phyloP scores from a whole-genome alignment of 169 alveolate species.

The Perkinsus chesapeaki region DNA sequence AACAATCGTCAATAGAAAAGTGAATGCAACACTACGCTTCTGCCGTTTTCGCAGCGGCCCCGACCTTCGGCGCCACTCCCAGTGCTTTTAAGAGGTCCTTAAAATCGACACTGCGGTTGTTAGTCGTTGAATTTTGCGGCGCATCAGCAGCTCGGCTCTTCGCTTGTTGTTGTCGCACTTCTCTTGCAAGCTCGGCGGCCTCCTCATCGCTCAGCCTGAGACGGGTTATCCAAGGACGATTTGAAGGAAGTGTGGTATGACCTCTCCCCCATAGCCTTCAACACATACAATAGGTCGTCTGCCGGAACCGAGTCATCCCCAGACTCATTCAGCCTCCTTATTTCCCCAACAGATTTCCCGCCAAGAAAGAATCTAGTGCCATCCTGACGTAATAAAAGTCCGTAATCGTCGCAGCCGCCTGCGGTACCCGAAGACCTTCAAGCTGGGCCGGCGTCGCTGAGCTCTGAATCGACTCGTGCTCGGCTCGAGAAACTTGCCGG shows the following conservation, averaged over 20 bases:
- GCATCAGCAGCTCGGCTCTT: not conserved
- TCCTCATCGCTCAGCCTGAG: not conserved
- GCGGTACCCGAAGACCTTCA: not conserved
- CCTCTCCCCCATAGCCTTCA: not conserved
- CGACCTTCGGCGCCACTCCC: not conserved
- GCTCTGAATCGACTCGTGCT: not conserved
- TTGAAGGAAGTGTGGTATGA: not conserved
- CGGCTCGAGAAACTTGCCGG: not conserved
- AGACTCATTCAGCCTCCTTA: not conserved
- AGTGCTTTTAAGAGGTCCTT: not conserved
- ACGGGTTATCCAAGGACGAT: not conserved
- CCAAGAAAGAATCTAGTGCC: not conserved
- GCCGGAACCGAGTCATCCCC: not conserved
- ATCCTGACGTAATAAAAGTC: not conserved
- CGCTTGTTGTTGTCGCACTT: not conserved
- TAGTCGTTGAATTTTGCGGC: not conserved
- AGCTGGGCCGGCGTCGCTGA: not conserved
- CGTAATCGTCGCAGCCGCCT: not conserved
- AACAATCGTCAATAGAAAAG: not conserved
- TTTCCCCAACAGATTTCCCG: not conserved
- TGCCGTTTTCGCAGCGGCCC: not conserved
- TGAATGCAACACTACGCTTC: not conserved
- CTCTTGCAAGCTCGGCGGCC: not conserved
- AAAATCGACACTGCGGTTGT: not conserved
- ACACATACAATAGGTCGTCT: not conserved